A percentile compares a stretch with the other conserved stretches of the same genome.
These are phyloP conservation scores for Lachancea mirantina DNA, from an alignment of 805 yeast genomes.

Conservation along the genomic window DNA sequence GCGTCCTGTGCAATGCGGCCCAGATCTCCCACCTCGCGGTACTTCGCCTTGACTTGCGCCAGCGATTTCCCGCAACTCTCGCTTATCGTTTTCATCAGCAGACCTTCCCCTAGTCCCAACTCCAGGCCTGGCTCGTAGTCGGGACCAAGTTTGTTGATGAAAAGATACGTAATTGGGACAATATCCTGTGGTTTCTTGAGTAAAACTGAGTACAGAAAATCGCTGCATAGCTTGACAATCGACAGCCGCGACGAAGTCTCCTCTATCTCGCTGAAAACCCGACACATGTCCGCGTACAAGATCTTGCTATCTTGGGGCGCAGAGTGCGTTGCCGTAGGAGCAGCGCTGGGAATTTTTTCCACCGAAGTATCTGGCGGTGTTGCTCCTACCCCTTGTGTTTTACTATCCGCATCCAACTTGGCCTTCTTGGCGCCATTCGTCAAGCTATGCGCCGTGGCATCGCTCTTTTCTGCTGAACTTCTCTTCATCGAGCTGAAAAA, in stretches of 20 bases:
- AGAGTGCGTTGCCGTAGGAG: constrained; percentile 4
- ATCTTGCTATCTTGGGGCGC: constrained; percentile 11
- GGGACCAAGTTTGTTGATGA: constrained; percentile 86
- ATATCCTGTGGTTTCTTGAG: constrained; percentile 46
- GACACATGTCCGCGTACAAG: constrained; percentile 38
- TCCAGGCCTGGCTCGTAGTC: constrained; percentile 88
- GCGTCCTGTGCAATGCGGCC: constrained; percentile 85
- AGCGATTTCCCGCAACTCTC: constrained; percentile 82
- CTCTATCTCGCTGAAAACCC: constrained; percentile 72
- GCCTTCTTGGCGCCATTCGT: background rate
- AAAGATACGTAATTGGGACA: constrained; percentile 69
- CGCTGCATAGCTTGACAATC: constrained; percentile 67
- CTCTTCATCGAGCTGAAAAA: constrained; percentile 26
- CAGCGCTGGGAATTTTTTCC: constrained; percentile 2
- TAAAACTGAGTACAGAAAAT: constrained; percentile 61
- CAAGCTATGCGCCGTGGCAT: constrained; percentile 1
- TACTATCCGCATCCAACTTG: background rate
- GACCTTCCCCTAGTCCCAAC: constrained; percentile 86
- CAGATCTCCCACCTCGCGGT: constrained; percentile 77
- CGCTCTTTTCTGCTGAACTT: constrained; percentile 1
- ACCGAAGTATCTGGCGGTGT: background rate
- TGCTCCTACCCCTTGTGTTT: background rate
- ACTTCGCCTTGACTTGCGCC: constrained; percentile 64
- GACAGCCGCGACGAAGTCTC: constrained; percentile 75
- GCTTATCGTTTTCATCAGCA: constrained; percentile 79